These are phyloP conservation scores for Zasmidium citrigriseum DNA, from an alignment of 2,329 filamentous ascomycete genomes.

Conservation along the genomic window DNA sequence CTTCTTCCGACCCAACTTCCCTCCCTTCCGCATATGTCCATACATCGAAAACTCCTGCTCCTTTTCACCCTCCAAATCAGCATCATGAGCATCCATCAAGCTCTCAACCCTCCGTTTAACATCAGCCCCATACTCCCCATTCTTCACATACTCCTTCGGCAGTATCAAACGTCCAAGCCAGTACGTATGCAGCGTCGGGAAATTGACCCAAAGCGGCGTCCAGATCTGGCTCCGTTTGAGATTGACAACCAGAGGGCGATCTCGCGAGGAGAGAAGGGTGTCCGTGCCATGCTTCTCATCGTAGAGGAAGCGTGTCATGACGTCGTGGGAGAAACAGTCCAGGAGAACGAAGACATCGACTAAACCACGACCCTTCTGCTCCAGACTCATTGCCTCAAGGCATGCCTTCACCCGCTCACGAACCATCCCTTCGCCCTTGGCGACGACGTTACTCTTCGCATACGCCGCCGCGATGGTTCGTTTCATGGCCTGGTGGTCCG, in stretches of 20 bases:
- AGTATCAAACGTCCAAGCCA: not conserved
- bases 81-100: not conserved
- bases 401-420: not conserved
- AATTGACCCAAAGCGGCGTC: not conserved
- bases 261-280: not conserved
- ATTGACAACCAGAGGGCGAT: not conserved
- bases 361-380: not conserved
- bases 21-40: not conserved
- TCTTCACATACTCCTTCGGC: not conserved
- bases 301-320: not conserved
- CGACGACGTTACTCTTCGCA: not conserved
- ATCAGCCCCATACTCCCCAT: not conserved
- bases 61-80: not conserved
- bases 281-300: not conserved
- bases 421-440: not conserved
- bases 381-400: not conserved
- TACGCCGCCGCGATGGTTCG: not conserved
- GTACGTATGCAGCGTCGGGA: not conserved
- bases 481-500: conserved; percentile 6
- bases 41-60: not conserved
- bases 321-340: not conserved
- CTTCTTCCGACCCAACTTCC: not conserved
- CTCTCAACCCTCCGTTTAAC: not conserved
- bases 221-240: not conserved
- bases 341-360: not conserved